Evolutionary conservation across 768 basidiomycete genomes (phyloP).

Genomic region (Auricularia sp.): DNA sequence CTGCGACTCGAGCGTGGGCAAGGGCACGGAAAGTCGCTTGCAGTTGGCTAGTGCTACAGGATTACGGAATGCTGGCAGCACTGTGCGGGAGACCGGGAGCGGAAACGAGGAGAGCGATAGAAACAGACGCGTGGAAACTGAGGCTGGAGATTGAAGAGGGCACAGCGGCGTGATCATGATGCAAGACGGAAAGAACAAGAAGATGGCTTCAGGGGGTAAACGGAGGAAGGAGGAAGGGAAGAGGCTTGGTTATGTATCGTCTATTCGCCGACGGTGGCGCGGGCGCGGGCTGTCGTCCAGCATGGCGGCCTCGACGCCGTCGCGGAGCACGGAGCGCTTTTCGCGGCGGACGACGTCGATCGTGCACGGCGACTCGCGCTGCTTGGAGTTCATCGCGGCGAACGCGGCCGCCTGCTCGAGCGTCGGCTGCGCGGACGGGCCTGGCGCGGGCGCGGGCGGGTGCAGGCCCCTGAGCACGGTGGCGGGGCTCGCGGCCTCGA

Average conservation of each 20-base stretch:
- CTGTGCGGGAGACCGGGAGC: not conserved
- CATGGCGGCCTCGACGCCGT: not conserved
- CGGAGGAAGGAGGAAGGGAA: not conserved
- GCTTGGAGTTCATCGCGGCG: not conserved
- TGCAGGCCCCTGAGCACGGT: not conserved
- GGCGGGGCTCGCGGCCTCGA: not conserved
- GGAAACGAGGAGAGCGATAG: not conserved
- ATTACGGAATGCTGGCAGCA: too few species aligned
- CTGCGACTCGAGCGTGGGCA: too few species aligned
- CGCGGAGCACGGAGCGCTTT: not conserved
- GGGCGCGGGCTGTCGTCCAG: not conserved
- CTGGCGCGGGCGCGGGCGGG: not conserved
- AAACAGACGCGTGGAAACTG: too few species aligned
- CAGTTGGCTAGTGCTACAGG: too few species aligned
- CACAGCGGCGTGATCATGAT: too few species aligned
- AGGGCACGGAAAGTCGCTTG: too few species aligned
- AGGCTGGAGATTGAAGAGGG: too few species aligned
- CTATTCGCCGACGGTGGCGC: not conserved
- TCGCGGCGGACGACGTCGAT: not conserved
- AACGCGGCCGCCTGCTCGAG: slow-evolving; percentile 1
- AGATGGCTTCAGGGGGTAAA: not conserved
- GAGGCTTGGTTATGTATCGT: not conserved
- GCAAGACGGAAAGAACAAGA: not conserved
- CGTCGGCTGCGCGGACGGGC: not conserved
- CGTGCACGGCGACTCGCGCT: not conserved